Base-by-base conservation (phyloP, 2,329 filamentous ascomycete genomes). In the Ophiocordyceps camponoti-floridani region DNA sequence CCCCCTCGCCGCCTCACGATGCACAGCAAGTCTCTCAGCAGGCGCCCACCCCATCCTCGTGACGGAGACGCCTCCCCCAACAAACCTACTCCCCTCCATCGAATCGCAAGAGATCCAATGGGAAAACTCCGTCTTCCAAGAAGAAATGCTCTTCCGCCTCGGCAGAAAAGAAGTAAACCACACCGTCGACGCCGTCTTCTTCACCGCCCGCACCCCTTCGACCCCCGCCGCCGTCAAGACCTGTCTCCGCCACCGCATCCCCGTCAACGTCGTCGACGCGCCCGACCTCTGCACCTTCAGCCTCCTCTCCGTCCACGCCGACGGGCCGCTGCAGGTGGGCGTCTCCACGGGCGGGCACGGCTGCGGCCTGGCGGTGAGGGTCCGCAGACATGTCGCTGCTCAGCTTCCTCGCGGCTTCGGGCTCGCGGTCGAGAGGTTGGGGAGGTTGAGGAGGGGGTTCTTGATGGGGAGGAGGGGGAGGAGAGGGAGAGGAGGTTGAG, bases 331-430 rank as follows among this genome's bases (percentile, higher is more conserved):
- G 38, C 91, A 96, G 58, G 82, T 98, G 48, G 91, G 91, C 49
- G 83, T 98, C 47, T 96, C 91, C 3, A 96, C 91, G 1, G 95
- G 93, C 47, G 89, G 91, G 18, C 81, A 84, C 53, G 91, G 91
- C 2, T 96, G 91, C 67, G 95, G 94, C 62, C 73, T 98, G 28
- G 85, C 91, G 6, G 85, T 86, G 10, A 75, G 91, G 26, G 85
- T 98, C 54, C 77, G 88, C 14, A 75, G 91, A 46, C 91, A 96
- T 55, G 83, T 98, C 48, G 83, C 85, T 2, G 74, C 87, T 0
- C 77, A 79, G 0, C 69, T 98, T 3, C 91, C 91, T 0, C 59
- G 69, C 2, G 72, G 82, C 16, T 71, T 96, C 6, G 91, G 91
- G 6, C 60, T 63, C 18, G 86, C 89, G 0, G 87, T 93, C 40